Evolutionary conservation across 225 moss, liverwort and hornwort genomes (phyloP).

Genomic region (Marchantia paleacea): DNA sequence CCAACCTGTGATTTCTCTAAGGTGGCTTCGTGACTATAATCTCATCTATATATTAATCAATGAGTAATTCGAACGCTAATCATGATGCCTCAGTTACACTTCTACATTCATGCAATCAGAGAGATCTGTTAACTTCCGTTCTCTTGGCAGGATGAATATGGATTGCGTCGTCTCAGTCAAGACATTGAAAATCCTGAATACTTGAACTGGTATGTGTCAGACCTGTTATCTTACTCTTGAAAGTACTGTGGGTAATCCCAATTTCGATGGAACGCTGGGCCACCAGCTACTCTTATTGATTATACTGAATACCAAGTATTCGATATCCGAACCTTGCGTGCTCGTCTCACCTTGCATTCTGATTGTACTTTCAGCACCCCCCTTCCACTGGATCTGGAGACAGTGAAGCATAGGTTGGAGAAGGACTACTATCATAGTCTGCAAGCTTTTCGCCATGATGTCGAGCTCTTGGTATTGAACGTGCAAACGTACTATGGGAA

Average conservation of each 20-base stretch:
- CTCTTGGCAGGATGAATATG: constrained; percentile 45
- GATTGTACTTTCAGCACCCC: constrained; percentile 48
- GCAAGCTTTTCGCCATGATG: constrained; percentile 71
- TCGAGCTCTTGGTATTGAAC: constrained; percentile 63
- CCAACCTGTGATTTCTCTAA: no score
- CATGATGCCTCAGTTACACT: no score
- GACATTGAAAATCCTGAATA: constrained; percentile 28
- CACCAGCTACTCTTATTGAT: background rate
- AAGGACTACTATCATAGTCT: constrained; percentile 80
- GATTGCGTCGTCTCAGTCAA: constrained; percentile 35
- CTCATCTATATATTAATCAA: no score
- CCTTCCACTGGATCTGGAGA: constrained; percentile 80
- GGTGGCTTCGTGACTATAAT: no score
- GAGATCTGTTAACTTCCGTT: background rate
- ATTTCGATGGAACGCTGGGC: no score
- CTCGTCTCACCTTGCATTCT: background rate
- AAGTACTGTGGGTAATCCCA: background rate
- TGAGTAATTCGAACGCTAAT: no score
- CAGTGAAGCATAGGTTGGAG: constrained; percentile 63
- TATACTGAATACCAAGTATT: background rate
- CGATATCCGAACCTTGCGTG: background rate
- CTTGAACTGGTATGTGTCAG: constrained; percentile 32
- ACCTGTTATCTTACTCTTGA: background rate
- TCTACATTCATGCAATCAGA: no score
- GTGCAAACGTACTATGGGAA: constrained; percentile 52